Base-by-base conservation (phyloP, 2,329 filamentous ascomycete species). In the Pseudocercospora crystallina region DNA sequence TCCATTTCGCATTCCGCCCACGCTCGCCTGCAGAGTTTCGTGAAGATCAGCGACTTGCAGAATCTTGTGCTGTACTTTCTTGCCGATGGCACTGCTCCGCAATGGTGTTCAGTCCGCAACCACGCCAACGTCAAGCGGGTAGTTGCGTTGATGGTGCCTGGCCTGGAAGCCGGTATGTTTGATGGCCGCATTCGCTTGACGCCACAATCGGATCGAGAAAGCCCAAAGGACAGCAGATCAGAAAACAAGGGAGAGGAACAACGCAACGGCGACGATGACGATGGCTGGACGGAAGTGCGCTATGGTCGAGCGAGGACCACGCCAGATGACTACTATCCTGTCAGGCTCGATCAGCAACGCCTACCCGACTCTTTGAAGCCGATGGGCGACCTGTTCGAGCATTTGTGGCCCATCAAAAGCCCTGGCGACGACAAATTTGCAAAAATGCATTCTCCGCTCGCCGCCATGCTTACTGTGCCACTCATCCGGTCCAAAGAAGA, bases 141-240 rank as follows among this genome's bases (percentile, higher is more conserved):
- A 29, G 91, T 97, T 29, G 82, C 89, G 35, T 75, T 99, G 59
- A 92, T 96, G 87, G 84, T 96, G 9, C 94, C 94, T 9, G 94
- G 94, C 0, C 73, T 99, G 17, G 92, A 97, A 66, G 82, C 89
- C 63, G 87, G 84, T 56, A 94, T 97, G 87, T 95, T 97, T 72
- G 82, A 87, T 68, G 78, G 81, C 32, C 73, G 71, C 3, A 71
- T 81, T 31, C 58, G 70, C 20, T 56, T 73, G 20, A 44, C 49
- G 4, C 43, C 49, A 5, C 33, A 49, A 30, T 38, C 48, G 14
- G 44, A 43, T 26, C 34, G 33, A 11, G 14, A 45, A 17, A 30
- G 36, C 9, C 9, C 40, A 36, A 42, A 43, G 38, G 43, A 42
- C 46, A 53, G 34, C n/a, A 9, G 8, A 17, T 26, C 29, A 13